Evolutionary conservation across 2,329 filamentous ascomycete genomes (phyloP), one percentile per base, ranked within the genome.

Genomic region (Leptoxyphium fumago): DNA sequence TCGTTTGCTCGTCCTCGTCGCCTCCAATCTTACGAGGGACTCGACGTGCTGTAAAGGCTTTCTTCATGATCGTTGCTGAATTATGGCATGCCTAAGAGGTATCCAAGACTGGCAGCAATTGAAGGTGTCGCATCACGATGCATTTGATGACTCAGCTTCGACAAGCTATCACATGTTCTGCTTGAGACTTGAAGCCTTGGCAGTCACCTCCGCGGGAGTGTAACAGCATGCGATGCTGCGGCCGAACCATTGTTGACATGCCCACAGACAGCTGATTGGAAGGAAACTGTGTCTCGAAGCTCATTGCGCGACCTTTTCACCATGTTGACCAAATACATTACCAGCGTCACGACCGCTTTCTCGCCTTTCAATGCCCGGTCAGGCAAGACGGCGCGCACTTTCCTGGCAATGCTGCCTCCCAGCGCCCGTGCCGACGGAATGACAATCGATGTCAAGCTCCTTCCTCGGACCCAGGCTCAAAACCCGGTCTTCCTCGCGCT

Each of bases 281-380:
- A 26, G 21, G 7, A 26, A 26, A 26, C 7, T 26, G 21, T 26
- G 21, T 26, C 21, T 26, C 7, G 21, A 7, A 26, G 21, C 21
- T 26, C 21, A 9, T 15, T 36, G 32, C 11, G 15, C 9, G 9
- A 32, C 29, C 11, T 9, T 15, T 46, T 56, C 61, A 61, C 58
- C 56, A 91, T 91, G 85, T 84, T 91, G 48, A 89, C 84, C 47
- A 79, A 80, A 61, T 91, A 85, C 70, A 76, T 93, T 63, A 89
- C 87, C 62, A 78, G 86, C 62, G 79, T 96, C 56, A 78, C 75
- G 57, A 82, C 86, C 52, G 78, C 78, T 62, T 95, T 96, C 78
- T 94, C 94, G 67, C 89, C 91, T 34, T 96, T 96, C 75, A 82
- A 79, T 26, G 67, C 74, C 18, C 73, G 75, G 61, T 80, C 85